Conservation (phyloP, 345 rosid genomes). For the Clarkia xantiana region DNA sequence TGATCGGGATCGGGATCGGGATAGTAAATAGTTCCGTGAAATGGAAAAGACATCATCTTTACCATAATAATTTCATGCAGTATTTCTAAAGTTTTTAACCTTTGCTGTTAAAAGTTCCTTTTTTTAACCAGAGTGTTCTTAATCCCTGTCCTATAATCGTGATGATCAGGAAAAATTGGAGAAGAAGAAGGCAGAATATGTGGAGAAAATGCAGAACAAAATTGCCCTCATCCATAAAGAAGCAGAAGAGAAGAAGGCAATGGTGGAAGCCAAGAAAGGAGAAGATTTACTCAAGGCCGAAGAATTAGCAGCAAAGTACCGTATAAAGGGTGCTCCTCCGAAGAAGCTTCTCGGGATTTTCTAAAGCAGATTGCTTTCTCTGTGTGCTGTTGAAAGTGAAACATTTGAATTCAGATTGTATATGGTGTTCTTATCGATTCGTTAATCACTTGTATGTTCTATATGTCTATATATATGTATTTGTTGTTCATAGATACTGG, state of each 20-base stretch:
- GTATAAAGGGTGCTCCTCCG: conserved; percentile 64
- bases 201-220: conserved; percentile 80
- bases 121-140: background rate
- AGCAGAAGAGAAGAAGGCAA: conserved; percentile 79
- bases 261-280: conserved; percentile 56
- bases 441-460: background rate
- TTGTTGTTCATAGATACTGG: background rate
- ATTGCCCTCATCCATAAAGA: conserved; percentile 54
- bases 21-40: background rate
- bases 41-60: no score
- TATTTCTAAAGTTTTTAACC: no score
- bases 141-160: background rate
- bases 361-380: conserved; percentile 7
- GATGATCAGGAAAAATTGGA: conserved; percentile 44
- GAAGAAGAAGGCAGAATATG: conserved; percentile 62
- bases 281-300: conserved; percentile 89
- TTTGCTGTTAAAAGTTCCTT: background rate
- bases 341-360: conserved; percentile 49
- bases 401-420: background rate
- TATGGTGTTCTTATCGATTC: background rate
- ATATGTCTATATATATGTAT: background rate
- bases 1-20: no score
- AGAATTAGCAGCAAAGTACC: conserved; percentile 68
- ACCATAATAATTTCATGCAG: no score
- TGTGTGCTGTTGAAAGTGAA: no score